Evolutionary conservation across 2,329 filamentous ascomycete genomes (phyloP), one percentile per base, ranked within the genome.

Genomic region (Gnomoniopsis sp.): DNA sequence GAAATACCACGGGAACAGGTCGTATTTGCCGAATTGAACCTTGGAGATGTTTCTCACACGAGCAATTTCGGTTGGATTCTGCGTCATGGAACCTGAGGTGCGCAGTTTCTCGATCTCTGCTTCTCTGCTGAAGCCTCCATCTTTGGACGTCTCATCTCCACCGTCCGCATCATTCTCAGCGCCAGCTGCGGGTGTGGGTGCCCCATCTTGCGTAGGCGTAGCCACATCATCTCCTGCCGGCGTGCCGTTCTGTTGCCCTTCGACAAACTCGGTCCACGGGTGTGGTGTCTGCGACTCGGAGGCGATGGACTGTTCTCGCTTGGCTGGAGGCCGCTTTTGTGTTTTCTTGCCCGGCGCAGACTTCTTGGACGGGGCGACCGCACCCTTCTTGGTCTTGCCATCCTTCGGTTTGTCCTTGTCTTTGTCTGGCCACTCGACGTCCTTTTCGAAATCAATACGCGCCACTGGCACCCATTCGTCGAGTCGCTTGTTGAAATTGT

Each of bases 1-100:
- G 77, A 99, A 99, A 74, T 99, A 99, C 95, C 95, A 99, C 0
- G 95, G 95, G 71, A 96, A 96, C 47, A 99, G 85, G 68, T 97
- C 91, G 70, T 87, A 89, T 66, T 88, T 87, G 48, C 95, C 96
- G 80, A 99, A 98, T 71, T 98, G 93, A 3, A 99, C 88, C 65
- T 89, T 93, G 56, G 90, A 91, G 65, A 99, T 87, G 70, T 99
- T 99, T 68, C 95, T 88, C 57, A 99, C 96, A 55, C 96, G 89
- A 23, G 93, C 93, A 62, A 99, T 92, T 70, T 99, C 96, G 14
- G 93, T 92, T 58, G 96, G 95, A 65, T 98, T 98, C 71, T 99
- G 96, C 12, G 96, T 99, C 95, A 99, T 98, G 62, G 92, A 97
- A 34, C 95, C 96, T 23, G 91, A 90, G 3, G 92, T 96, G 44